Evolutionary conservation across 768 basidiomycete species (phyloP).

Genomic region (Kwoniella heveanensis): DNA sequence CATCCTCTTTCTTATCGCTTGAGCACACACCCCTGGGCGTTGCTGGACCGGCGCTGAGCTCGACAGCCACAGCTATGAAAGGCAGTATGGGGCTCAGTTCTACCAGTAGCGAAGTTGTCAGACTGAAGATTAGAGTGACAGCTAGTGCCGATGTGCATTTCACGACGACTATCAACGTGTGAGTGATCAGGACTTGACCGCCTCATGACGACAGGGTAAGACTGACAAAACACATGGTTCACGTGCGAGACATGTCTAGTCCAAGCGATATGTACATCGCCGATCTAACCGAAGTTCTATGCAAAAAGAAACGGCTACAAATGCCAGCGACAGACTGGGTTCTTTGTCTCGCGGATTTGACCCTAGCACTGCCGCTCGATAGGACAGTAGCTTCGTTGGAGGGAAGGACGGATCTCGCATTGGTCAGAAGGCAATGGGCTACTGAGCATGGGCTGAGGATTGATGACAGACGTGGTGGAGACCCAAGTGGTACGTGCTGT

Average conservation of each 20-base stretch:
- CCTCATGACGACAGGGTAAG: no score
- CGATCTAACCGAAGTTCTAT: conserved; percentile 76
- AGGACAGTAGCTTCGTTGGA: conserved; percentile 94
- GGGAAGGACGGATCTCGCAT: conserved; percentile 77
- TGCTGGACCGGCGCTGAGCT: conserved; percentile 12
- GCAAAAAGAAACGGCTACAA: conserved; percentile 52
- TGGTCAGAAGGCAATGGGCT: conserved; percentile 77
- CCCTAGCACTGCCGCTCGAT: conserved; percentile 78
- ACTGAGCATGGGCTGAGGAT: conserved; percentile 71
- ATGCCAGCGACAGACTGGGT: conserved; percentile 60
- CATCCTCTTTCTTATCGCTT: conserved; percentile 56
- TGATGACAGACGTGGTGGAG: conserved; percentile 67
- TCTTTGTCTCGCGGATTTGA: conserved; percentile 54
- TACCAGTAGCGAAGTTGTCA: conserved; percentile 62
- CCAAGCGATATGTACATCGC: conserved; percentile 94
- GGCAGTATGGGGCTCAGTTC: conserved; percentile 54
- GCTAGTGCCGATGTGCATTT: conserved; percentile 80
- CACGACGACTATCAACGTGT: conserved; percentile 89
- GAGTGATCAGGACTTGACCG: no score
- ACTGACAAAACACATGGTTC: no score
- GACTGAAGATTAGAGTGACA: conserved; percentile 77
- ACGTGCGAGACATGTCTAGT: no score
- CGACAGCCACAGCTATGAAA: conserved; percentile 54
- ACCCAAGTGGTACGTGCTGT: conserved; percentile 83
- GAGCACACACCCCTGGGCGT: conserved; percentile 56